Base-by-base conservation (phyloP, 306 rosid species). In the Crataegus laevigata region DNA sequence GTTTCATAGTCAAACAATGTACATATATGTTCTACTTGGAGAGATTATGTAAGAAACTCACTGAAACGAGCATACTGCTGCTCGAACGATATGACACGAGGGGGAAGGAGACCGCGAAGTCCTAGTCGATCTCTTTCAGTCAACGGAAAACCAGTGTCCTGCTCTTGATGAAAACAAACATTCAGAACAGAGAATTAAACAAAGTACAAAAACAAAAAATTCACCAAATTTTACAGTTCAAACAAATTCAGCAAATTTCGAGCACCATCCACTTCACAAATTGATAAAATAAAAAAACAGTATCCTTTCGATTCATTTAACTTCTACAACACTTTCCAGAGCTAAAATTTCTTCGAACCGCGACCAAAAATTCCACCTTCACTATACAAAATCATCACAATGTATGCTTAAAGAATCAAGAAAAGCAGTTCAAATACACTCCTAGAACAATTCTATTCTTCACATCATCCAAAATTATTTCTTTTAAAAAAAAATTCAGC, bases 51-150 rank as follows among this genome's bases (percentile, higher is more conserved):
- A 63, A 8, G 42, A 63, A 30, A 86, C 89, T 84, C 85, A 96
- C 99, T 88, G 85, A 90, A 92, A 25, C 99, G 98, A 55, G 83
- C 99, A 88, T 92, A 92, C 69, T 96, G 99, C 64, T 96, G 93
- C 88, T 90, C 99, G 72, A 96, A 96, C 42, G 99, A 89, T 82
- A 96, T 92, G 69, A 96, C 92, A 58, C 99, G 96, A 67, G 99
- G 99, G 66, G 99, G 99, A 60, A 92, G 93, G 24, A 96, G 98
- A 69, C 99, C 99, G 6, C 99, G 96, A 75, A 96, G 96, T 76
- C 99, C 99, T 72, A 96, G 86, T 63, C 99, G 85, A 80, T 96
- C 97, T 77, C 99, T 87, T 83, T 96, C 99, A 17, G 97, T 92
- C 77, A 86, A 83, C 65, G 97, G 98, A 85, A 96, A 96, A 29